Base-by-base conservation (phyloP, 306 rosid genomes). In the Vigna trinervia region DNA sequence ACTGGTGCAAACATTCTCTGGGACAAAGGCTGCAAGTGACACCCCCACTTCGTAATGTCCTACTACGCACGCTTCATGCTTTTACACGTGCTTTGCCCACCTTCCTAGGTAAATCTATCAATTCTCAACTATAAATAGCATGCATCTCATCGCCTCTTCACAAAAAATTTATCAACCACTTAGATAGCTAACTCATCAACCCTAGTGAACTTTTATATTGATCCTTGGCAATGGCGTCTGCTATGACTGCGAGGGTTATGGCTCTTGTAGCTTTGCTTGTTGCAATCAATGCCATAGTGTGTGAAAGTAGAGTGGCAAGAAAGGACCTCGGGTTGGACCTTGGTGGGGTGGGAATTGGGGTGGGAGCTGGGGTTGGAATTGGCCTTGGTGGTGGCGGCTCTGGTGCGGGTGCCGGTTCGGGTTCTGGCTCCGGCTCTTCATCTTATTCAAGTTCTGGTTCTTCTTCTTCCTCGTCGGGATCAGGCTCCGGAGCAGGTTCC, bases 311-410 rank as follows among this genome's bases (percentile, higher is more conserved):
- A 71, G 89, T 66, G 17, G 91, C 77, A 15, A 86, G 94, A 74
- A 88, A 88, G 78, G 87, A 92, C 73, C 82, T 92, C 2, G 92
- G 94, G 8, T 32, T 89, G 76, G 84, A 88, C 83, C 81, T 91
- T 1, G 97, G 92, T 68, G 92, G 93, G 8, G 1, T 86, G 5
- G 92, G 94, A 47, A 1, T 85, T 65, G 93, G 93, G 8, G 5
- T 84, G 13, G 93, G 94, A 51, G 63, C 90, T 30, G 88, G 93
- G 10, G 0, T 87, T 15, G 93, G 93, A 43, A 14, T 86, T 19
- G 92, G 92, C 6, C 59, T 79, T 30, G 86, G 96, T 3, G 95
- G 91, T 4, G 80, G 88, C 0, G 61, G 84, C 26, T 13, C 53
- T 4, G 93, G 86, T 11, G 65, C 80, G 12, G 90, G 92, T 6